Evolutionary conservation across 2,329 filamentous ascomycete species (phyloP).

Genomic region (Lachnellula hyalina): DNA sequence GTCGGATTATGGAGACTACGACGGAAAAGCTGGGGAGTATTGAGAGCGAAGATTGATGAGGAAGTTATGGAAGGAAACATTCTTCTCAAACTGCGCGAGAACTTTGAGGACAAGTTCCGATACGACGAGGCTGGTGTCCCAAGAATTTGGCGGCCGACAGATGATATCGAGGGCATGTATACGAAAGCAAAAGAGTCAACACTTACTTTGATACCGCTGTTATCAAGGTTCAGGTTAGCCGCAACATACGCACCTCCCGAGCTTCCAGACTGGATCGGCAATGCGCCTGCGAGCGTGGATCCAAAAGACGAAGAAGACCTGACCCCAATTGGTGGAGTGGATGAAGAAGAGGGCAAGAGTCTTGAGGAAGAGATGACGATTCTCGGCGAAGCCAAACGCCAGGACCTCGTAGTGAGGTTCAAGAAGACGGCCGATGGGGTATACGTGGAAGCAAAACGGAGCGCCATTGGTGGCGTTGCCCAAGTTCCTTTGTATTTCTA

Average conservation of each 20-base stretch:
- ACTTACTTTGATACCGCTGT: constrained; percentile 79
- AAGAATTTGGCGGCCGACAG: constrained; percentile 90
- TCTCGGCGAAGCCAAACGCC: constrained; percentile 82
- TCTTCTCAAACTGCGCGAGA: constrained; percentile 89
- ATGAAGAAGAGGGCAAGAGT: constrained; percentile 91
- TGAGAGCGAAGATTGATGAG: constrained; percentile 88
- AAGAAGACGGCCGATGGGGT: constrained; percentile 98
- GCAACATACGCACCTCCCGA: constrained; percentile 72
- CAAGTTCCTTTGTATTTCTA: constrained; percentile 96
- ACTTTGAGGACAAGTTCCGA: constrained; percentile 98
- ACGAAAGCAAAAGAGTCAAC: constrained; percentile 90
- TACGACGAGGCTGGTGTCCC: constrained; percentile 95
- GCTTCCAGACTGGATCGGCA: constrained; percentile 78
- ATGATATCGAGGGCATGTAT: constrained; percentile 96
- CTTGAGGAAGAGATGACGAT: constrained; percentile 95
- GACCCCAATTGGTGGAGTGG: constrained; percentile 82
- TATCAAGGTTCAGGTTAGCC: constrained; percentile 76
- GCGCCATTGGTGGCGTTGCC: constrained; percentile 90
- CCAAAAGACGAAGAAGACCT: constrained; percentile 87
- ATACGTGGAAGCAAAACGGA: constrained; percentile 95
- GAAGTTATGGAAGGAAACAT: constrained; percentile 98
- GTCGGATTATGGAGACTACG: constrained; percentile 88
- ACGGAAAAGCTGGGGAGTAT: constrained; percentile 88
- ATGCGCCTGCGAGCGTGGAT: constrained; percentile 67
- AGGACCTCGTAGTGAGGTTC: constrained; percentile 89